Percentiles rank a stretch among this genome's conserved stretches.
phyloP scores from a whole-genome alignment of 495 filamentous ascomycete species.

The Xylaria flabelliformis region DNA sequence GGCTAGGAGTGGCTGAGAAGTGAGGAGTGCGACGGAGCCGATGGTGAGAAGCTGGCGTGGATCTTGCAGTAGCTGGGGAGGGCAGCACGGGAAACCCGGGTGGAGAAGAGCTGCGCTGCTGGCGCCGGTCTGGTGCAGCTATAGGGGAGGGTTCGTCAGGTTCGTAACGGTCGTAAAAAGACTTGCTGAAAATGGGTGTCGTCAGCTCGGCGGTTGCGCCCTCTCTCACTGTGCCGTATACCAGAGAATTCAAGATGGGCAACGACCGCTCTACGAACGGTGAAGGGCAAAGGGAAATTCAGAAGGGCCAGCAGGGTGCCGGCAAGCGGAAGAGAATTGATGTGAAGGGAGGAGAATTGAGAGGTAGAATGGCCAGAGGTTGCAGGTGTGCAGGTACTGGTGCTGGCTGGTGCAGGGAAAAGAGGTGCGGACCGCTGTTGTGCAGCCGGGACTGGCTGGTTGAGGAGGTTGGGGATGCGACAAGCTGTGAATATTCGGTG shows the following conservation, averaged over 20 bases:
- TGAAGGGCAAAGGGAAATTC: constrained; percentile 14
- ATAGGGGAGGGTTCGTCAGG: constrained; percentile 43
- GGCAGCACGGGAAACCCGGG: constrained; percentile 40
- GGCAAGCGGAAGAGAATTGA: neutral
- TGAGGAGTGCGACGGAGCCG: constrained; percentile 55
- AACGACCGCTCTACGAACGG: constrained; percentile 11
- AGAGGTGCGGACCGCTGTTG: constrained; percentile 10
- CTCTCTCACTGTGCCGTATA: constrained; percentile 41
- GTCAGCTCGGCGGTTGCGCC: constrained; percentile 52
- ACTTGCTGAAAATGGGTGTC: constrained; percentile 37
- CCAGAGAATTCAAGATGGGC: constrained; percentile 54
- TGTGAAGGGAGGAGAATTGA: neutral
- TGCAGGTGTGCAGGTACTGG: neutral
- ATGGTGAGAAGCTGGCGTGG: constrained; percentile 50
- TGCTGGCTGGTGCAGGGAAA: constrained; percentile 2
- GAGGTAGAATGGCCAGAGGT: neutral
- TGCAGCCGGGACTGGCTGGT: neutral
- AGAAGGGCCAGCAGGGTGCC: constrained; percentile 8
- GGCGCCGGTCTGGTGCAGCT: constrained; percentile 46
- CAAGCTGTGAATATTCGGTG: constrained; percentile 31
- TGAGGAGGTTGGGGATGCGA: constrained; percentile 30
- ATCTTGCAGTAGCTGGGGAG: constrained; percentile 38
- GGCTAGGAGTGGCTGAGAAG: constrained; percentile 52
- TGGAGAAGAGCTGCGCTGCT: constrained; percentile 48
- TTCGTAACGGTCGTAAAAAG: constrained; percentile 53